Evolutionary conservation across 768 basidiomycete species (phyloP), one percentile per base, ranked within the genome.

Genomic region (Suillus hirtellus): DNA sequence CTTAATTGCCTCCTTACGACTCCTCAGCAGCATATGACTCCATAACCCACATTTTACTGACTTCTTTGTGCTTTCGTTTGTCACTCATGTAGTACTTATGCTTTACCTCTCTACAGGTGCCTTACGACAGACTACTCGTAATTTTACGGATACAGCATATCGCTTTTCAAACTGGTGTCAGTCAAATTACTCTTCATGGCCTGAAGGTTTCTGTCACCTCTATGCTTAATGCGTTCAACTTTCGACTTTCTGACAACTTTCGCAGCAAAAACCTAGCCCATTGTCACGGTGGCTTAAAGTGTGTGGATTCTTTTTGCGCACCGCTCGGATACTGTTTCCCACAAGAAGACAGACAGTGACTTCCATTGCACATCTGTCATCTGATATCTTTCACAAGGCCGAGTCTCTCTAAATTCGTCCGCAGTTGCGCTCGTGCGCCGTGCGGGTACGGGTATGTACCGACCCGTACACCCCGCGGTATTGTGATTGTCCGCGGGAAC

Each of bases 51-150:
- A 42, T 42, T 42, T 27, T 58, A 42, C 56, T 58, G 40, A 58
- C 17, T 58, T 58, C 37, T 56, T 40, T 56, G 55, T 56, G 55
- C 15, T 40, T 40, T 40, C 24, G 11, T 58, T 58, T 58, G 38
- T 42, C 40, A 17, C 40, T 31, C 24, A 43, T 43, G 40, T 58
- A 58, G 56, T 58, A 27, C 55, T 56, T 42, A 56, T 58, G 40
- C 56, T 58, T 42, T 43, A 58, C 40, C 40, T 58, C 24, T 58
- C 24, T 58, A 42, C 56, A 58, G 56, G 31, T 35, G 19, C 52
- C 34, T 53, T 53, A 53, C 52, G 52, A 53, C 52, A 53, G 11
- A 53, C 52, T 53, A 35, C 52, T 53, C 34, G 52, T 53, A 35
- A 53, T 35, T 35, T 53, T 53, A n/a, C 34, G 34, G 52, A 53